phyloP scores from a whole-genome alignment of 2,329 filamentous ascomycete species.

The Fusarium verticillioides region DNA sequence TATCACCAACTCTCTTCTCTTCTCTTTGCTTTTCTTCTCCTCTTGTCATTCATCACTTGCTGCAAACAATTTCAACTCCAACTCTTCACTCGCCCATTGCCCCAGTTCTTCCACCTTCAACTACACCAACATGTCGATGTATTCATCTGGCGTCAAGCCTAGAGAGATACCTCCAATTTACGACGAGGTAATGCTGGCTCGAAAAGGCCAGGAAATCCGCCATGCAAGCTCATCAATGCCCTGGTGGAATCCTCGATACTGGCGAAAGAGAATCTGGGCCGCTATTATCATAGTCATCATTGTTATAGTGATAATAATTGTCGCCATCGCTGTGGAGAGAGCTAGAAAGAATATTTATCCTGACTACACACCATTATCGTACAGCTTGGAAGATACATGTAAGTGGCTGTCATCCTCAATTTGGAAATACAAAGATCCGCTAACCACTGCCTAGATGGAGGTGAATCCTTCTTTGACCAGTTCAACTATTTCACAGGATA shows the following conservation, averaged over 20 bases:
- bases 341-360: conserved; percentile 58
- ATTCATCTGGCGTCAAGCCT: conserved; percentile 31
- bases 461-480: conserved; percentile 63
- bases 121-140: conserved; percentile 17
- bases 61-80: not conserved
- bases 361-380: conserved; percentile 59
- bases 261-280: conserved; percentile 65
- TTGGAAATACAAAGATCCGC: not conserved
- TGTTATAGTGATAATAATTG: conserved; percentile 61
- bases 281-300: conserved; percentile 51
- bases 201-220: conserved; percentile 31
- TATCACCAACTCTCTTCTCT: not conserved
- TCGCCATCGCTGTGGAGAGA: conserved; percentile 57
- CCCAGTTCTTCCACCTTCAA: not conserved
- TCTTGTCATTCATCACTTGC: not conserved
- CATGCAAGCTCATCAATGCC: conserved; percentile 45
- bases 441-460: conserved; percentile 54
- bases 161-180: conserved; percentile 43
- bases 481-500: conserved; percentile 64
- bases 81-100: not conserved
- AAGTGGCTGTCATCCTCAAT: conserved; percentile 35
- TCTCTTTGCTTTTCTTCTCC: not conserved
- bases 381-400: conserved; percentile 62
- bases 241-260: conserved; percentile 62
- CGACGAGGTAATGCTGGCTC: conserved; percentile 44